Conservation (phyloP, 352 stramenopile species). For the Phytophthora sansomeana region DNA sequence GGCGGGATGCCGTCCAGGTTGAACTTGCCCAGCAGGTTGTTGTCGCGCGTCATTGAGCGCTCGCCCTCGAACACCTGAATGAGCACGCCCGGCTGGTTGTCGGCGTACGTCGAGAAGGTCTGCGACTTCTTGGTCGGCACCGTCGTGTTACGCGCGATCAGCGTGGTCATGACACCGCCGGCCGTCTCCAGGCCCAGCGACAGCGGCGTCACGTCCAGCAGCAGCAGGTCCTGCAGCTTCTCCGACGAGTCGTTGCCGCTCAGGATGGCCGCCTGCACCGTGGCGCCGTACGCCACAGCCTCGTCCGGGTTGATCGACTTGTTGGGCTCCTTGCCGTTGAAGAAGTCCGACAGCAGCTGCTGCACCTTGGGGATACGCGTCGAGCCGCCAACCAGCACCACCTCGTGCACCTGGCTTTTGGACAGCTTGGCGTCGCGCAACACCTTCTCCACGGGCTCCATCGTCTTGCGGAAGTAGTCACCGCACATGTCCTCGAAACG, state of each 20-base stretch:
- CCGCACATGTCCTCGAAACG: constrained; percentile 92
- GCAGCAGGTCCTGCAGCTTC: constrained; percentile 87
- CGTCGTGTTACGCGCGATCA: constrained; percentile 90
- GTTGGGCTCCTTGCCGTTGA: constrained; percentile 75
- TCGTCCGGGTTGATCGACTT: constrained; percentile 88
- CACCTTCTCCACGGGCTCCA: constrained; percentile 90
- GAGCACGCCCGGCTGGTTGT: too few relatives aligned
- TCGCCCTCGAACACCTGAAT: constrained; percentile 95
- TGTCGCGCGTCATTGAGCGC: constrained; percentile 95
- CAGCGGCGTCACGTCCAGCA: constrained; percentile 91
- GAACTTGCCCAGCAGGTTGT: constrained; percentile 92
- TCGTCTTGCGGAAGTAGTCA: constrained; percentile 93
- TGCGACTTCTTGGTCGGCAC: too few relatives aligned
- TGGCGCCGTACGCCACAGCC: constrained; percentile 83
- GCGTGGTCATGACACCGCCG: constrained; percentile 87
- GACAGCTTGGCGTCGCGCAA: constrained; percentile 89
- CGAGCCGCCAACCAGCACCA: constrained; percentile 85
- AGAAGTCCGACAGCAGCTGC: constrained; percentile 65
- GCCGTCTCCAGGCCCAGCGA: constrained; percentile 89
- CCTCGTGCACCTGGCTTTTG: constrained; percentile 84
- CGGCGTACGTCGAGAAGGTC: too few relatives aligned
- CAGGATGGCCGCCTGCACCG: constrained; percentile 72
- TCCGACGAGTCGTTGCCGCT: constrained; percentile 75
- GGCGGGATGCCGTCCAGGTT: constrained; percentile 87
- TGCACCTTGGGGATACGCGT: constrained; percentile 80